A percentile compares a stretch with the other conserved stretches of the same genome.
These are phyloP conservation scores for Kuraishia hungarica DNA, from an alignment of 805 yeast species.

Conservation along the genomic window DNA sequence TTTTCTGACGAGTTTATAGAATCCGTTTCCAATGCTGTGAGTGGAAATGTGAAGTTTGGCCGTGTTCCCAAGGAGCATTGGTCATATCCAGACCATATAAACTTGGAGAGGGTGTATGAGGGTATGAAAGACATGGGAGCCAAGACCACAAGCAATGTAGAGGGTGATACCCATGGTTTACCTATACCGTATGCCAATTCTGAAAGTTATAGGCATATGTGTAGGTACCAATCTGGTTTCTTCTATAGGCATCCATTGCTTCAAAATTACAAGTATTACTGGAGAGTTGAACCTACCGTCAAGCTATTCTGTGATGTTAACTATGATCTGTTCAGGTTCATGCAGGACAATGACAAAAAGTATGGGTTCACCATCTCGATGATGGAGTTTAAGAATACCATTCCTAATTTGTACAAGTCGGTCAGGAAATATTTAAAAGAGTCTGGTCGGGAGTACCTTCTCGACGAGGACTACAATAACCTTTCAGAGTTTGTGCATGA, in stretches of 20 bases:
- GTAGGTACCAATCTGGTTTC: conserved; percentile 36
- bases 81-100: conserved; percentile 59
- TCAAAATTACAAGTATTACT: conserved; percentile 54
- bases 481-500: conserved; percentile 3
- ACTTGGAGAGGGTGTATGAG: conserved; percentile 33
- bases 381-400: conserved; percentile 54
- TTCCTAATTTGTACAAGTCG: conserved; percentile 29
- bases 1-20: conserved; percentile 49
- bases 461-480: background rate
- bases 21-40: conserved; percentile 37
- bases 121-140: conserved; percentile 32
- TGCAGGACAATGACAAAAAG: conserved; percentile 44
- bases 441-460: background rate
- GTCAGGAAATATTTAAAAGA: conserved; percentile 1
- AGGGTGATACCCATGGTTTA: background rate
- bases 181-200: conserved; percentile 24
- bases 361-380: conserved; percentile 65
- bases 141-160: conserved; percentile 6
- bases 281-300: conserved; percentile 74
- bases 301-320: conserved; percentile 51
- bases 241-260: conserved; percentile 55
- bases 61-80: conserved; percentile 54
- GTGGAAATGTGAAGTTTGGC: conserved; percentile 60
- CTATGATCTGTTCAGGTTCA: conserved; percentile 51
- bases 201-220: conserved; percentile 38